phyloP scores from a whole-genome alignment of 2,329 filamentous ascomycete species.

The Scedosporium boydii region DNA sequence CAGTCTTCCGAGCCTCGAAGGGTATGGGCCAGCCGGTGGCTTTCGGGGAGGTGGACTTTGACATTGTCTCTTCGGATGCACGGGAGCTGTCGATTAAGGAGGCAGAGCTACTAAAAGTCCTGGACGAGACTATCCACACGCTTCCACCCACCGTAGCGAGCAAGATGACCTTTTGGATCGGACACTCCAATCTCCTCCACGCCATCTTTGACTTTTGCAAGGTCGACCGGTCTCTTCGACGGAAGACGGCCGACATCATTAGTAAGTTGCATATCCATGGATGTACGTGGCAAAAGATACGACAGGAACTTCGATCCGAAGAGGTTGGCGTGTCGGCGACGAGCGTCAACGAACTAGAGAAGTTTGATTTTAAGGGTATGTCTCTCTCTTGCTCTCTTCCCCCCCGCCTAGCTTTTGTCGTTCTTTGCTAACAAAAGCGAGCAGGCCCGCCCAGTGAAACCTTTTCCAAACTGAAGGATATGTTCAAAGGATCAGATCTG shows the following conservation, averaged over 20 bases:
- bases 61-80: slow-evolving; percentile 78
- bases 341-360: slow-evolving; percentile 78
- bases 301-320: slow-evolving; percentile 71
- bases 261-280: slow-evolving; percentile 79
- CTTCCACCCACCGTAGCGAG: slow-evolving; percentile 66
- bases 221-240: slow-evolving; percentile 58
- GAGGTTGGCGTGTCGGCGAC: slow-evolving; percentile 76
- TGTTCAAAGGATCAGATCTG: slow-evolving; percentile 54
- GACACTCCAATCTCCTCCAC: slow-evolving; percentile 78
- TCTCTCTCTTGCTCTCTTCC: background rate
- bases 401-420: background rate
- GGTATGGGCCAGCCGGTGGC: slow-evolving; percentile 73
- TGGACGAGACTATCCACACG: slow-evolving; percentile 78
- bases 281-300: slow-evolving; percentile 74
- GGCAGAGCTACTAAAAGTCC: slow-evolving; percentile 84
- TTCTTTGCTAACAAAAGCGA: background rate
- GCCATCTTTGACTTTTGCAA: slow-evolving; percentile 86
- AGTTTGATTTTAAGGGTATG: slow-evolving; percentile 80
- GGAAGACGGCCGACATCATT: slow-evolving; percentile 69
- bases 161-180: slow-evolving; percentile 81
- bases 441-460: slow-evolving; percentile 47
- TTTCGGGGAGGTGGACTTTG: slow-evolving; percentile 89
- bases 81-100: slow-evolving; percentile 82
- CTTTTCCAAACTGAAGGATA: slow-evolving; percentile 46
- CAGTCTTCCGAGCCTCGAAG: slow-evolving; percentile 71